Evolutionary conservation across 2,329 filamentous ascomycete species (phyloP).

Genomic region (Lomentospora prolificans): DNA sequence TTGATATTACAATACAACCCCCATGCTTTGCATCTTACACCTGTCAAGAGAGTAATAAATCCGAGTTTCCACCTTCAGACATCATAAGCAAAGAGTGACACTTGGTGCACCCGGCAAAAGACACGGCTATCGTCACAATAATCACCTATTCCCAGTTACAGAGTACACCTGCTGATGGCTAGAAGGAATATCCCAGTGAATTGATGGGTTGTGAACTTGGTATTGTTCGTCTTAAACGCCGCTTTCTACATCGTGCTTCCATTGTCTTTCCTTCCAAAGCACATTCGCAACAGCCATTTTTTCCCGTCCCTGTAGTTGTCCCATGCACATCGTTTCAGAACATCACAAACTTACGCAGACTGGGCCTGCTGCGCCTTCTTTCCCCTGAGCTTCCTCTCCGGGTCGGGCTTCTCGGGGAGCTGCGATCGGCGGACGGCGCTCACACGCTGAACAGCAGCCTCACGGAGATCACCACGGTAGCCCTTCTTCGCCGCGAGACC

Average conservation of each 20-base stretch:
- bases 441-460: constrained; percentile 73
- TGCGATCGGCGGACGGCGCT: constrained; percentile 76
- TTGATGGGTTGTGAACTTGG: neutral
- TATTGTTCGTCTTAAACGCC: constrained; percentile 2
- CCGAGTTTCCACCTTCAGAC: no score
- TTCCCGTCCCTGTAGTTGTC: neutral
- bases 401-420: constrained; percentile 65
- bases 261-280: neutral
- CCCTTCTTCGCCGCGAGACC: constrained; percentile 70
- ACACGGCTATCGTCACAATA: no score
- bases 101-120: no score
- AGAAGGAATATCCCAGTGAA: neutral
- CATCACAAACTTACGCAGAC: constrained; percentile 9
- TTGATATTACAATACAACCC: no score
- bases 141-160: no score
- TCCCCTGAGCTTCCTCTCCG: constrained; percentile 67
- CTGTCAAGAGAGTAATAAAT: no score
- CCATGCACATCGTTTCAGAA: constrained; percentile 4
- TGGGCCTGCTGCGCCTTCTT: constrained; percentile 66
- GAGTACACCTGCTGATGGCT: no score
- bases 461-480: constrained; percentile 74
- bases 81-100: no score
- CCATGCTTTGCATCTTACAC: no score
- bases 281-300: neutral
- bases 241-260: neutral